Evolutionary conservation across 306 rosid genomes (phyloP).

Genomic region (Rubus parviflorus): DNA sequence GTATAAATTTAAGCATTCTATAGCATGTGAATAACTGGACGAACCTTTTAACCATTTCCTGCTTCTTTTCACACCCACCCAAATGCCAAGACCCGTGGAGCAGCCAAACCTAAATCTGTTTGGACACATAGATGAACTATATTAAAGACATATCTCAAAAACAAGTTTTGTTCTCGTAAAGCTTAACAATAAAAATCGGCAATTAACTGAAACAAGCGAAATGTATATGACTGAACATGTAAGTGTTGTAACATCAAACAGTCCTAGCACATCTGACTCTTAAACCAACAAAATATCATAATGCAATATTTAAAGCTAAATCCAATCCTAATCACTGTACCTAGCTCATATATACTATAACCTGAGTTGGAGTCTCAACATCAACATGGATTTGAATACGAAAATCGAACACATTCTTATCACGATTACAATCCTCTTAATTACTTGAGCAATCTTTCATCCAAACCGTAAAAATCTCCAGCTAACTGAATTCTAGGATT

Average conservation of each 20-base stretch:
- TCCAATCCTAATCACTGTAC: background rate
- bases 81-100: conserved; percentile 25
- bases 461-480: background rate
- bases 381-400: background rate
- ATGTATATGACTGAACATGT: background rate
- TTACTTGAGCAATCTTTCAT: background rate
- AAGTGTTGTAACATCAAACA: background rate
- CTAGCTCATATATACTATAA: background rate
- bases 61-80: conserved; percentile 36
- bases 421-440: background rate
- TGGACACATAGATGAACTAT: conserved; percentile 19
- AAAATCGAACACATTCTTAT: background rate
- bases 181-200: background rate
- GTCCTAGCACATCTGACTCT: background rate
- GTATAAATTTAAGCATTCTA: conserved; percentile 10
- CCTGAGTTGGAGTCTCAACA: background rate
- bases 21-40: conserved; percentile 9
- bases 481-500: background rate
- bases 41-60: conserved; percentile 81
- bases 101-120: conserved; percentile 18
- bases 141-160: background rate
- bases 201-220: background rate
- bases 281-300: background rate
- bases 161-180: background rate
- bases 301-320: conserved; percentile 1